Evolutionary conservation across 2,329 filamentous ascomycete species (phyloP).

Genomic region (Thelonectria olida): DNA sequence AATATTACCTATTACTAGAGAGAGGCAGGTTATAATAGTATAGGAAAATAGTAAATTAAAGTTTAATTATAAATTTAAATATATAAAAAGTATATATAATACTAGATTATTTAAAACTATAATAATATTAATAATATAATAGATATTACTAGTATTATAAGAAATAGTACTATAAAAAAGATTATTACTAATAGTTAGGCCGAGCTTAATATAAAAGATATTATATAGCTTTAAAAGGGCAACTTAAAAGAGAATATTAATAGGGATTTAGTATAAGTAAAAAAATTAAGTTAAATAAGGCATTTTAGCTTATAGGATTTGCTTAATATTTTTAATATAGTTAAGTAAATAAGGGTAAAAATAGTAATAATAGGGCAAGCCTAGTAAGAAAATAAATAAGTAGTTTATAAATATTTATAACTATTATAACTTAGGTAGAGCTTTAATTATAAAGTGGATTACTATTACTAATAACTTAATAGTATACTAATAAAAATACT

Average conservation of each 20-base stretch:
- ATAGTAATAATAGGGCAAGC: too few species aligned
- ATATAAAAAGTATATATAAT: neutral
- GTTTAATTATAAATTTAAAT: conserved; percentile 1
- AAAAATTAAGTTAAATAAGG: neutral
- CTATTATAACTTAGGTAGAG: too few species aligned
- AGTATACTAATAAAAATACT: conserved; percentile 11
- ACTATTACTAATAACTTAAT: neutral
- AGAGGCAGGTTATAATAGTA: neutral
- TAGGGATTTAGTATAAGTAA: conserved; percentile 1
- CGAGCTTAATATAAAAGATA: neutral
- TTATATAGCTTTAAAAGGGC: neutral
- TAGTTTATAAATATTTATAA: too few species aligned
- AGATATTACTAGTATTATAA: neutral
- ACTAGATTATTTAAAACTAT: conserved; percentile 3
- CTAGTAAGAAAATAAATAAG: too few species aligned
- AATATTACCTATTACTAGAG: neutral
- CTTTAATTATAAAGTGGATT: too few species aligned
- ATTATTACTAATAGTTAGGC: neutral
- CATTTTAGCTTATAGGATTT: conserved; percentile 4
- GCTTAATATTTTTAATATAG: neutral
- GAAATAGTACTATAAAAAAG: neutral
- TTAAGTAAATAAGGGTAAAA: neutral
- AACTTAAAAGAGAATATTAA: conserved; percentile 6
- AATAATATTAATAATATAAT: neutral
- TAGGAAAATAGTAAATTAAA: neutral